Evolutionary conservation across 2,329 filamentous ascomycete species (phyloP).

Genomic region (Nemania serpens): DNA sequence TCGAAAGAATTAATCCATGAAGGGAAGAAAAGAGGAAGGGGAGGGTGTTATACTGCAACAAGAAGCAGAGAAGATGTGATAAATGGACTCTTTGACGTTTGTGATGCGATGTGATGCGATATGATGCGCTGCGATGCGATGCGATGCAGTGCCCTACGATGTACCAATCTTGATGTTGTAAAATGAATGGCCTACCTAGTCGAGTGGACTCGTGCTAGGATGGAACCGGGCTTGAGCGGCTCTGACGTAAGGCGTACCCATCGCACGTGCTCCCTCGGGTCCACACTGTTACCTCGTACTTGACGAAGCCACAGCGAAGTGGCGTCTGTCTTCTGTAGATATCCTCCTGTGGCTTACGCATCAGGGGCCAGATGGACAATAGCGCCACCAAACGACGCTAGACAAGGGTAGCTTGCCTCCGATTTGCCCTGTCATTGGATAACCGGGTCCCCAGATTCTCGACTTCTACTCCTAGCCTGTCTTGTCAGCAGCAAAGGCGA

Average conservation of each 20-base stretch:
- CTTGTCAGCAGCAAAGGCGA: slow-evolving; percentile 25
- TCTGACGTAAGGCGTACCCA: slow-evolving; percentile 1
- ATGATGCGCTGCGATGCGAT: neutral
- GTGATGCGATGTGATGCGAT: slow-evolving; percentile 1
- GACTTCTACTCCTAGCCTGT: neutral
- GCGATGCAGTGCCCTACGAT: neutral
- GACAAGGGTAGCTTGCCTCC: slow-evolving; percentile 36
- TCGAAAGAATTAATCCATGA: slow-evolving; percentile 15
- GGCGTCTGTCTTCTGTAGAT: neutral
- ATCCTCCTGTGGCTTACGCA: slow-evolving; percentile 22
- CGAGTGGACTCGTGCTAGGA: neutral
- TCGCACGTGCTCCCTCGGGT: too few species aligned
- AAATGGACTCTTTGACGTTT: slow-evolving; percentile 3
- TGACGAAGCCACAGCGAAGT: slow-evolving; percentile 14
- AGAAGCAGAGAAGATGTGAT: neutral
- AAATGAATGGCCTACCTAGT: neutral
- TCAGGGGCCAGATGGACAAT: neutral
- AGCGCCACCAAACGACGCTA: slow-evolving; percentile 9
- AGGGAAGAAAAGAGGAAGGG: neutral
- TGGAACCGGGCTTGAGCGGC: neutral
- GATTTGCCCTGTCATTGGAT: slow-evolving; percentile 31
- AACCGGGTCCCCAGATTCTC: slow-evolving; percentile 28
- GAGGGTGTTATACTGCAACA: neutral
- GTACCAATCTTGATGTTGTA: neutral
- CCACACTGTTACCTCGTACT: neutral